A percentile compares a stretch with the other conserved stretches of the same genome.
Evolutionary conservation across 2,329 filamentous ascomycete genomes (phyloP).

Genomic region (Lasiodiplodia citricola): DNA sequence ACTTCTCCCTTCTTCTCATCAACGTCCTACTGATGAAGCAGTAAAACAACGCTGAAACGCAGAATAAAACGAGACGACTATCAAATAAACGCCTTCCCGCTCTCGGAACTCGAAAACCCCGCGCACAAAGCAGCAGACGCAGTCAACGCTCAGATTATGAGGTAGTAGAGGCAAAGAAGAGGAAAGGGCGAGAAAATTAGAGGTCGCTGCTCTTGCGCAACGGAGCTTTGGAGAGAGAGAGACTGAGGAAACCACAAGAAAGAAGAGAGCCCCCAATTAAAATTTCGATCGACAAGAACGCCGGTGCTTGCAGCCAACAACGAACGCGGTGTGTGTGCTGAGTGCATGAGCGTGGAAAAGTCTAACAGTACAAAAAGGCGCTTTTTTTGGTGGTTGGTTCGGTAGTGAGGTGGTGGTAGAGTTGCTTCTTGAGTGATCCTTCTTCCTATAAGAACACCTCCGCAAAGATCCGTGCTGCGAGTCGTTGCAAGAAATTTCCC

Average conservation of each 20-base stretch:
- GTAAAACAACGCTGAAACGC: constrained; percentile 24
- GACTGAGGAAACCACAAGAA: constrained; percentile 19
- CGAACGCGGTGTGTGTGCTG: constrained; percentile 14
- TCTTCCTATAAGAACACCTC: constrained; percentile 20
- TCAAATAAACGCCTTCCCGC: constrained; percentile 5
- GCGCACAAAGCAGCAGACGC: constrained; percentile 6
- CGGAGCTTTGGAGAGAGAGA: background rate
- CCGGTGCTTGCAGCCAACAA: constrained; percentile 24
- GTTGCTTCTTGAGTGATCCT: constrained; percentile 19
- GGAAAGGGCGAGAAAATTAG: constrained; percentile 10
- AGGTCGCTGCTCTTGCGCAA: constrained; percentile 5
- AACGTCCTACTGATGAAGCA: constrained; percentile 19
- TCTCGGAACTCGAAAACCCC: background rate
- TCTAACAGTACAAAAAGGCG: constrained; percentile 25
- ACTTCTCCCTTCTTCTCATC: background rate
- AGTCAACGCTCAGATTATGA: constrained; percentile 21
- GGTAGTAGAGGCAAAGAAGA: background rate
- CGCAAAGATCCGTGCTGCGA: constrained; percentile 11
- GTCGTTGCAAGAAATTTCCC: constrained; percentile 16
- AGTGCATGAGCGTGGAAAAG: constrained; percentile 23
- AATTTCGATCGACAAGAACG: constrained; percentile 25
- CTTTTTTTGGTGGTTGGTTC: constrained; percentile 25
- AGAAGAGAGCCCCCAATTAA: constrained; percentile 25
- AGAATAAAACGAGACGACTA: constrained; percentile 8
- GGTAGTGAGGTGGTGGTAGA: constrained; percentile 15